Base-by-base conservation (phyloP, 2,329 filamentous ascomycete species). In the Phaeoacremonium minimum region DNA sequence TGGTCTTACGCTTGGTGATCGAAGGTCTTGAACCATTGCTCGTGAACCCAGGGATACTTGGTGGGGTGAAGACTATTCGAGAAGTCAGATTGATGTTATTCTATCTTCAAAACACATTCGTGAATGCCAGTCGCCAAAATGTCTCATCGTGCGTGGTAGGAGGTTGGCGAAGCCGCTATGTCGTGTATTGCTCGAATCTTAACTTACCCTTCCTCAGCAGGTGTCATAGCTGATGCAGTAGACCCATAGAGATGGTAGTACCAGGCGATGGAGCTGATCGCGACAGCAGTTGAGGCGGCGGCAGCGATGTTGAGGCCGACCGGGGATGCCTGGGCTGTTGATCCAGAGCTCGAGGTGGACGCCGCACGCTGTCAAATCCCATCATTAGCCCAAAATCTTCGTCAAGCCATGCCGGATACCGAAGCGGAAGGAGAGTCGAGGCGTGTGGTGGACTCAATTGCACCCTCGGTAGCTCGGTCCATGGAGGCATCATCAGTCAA, bases 191-290 rank as follows among this genome's bases (percentile, higher is more conserved):
- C n/a, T 20, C 34, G 36, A 31, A 38, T 18, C 36, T 18, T 33
- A 35, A 85, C 91, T 83, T 77, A 98, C 93, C 93, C 93, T 81
- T 98, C 93, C 75, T 98, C 93, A 58, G 85, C 85, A 47, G 88
- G 89, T 54, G 91, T 90, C 82, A 85, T 85, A 54, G 93, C 93
- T 66, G 88, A 80, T 46, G 87, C 85, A 55, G 85, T 82, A 55
- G 87, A 80, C 58, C 90, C 93, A 68, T 95, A 97, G 54, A 95
- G 83, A 69, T 95, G 88, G 67, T 91, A 95, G 74, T 96, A 97
- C 89, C 90, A 97, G 54, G 87, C 90, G 57, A 91, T 82, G 51
- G 91, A 91, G 56, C 89, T 90, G 66, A 87, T 73, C 55, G 91
- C 88, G 59, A 89, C 77, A 55, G 85, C 80, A 53, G 89, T 95